Conservation (phyloP, 1,284 basidiomycete species). For the Irpex rosettiformis region DNA sequence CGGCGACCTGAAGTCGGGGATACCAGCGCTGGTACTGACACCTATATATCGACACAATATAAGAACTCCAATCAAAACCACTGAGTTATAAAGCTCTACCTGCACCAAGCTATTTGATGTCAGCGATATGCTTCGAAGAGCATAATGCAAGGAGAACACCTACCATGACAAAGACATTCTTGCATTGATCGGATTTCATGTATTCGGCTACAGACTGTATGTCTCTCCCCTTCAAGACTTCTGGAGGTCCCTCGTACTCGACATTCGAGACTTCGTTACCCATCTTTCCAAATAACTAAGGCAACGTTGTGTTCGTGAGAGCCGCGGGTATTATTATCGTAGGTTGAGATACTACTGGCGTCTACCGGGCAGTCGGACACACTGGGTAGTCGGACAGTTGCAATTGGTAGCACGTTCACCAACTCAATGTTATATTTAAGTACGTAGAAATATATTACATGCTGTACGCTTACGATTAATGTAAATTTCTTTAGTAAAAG, state of each 20-base stretch:
- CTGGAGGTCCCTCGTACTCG: conserved; percentile 22
- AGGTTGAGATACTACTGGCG: neutral
- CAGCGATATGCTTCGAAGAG: neutral
- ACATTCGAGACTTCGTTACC: conserved; percentile 16
- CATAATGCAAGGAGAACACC: conserved; percentile 21
- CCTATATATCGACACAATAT: conserved; percentile 36
- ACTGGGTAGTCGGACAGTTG: no score
- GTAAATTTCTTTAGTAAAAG: no score
- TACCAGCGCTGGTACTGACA: conserved; percentile 75
- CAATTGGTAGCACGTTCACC: no score
- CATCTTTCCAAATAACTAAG: conserved; percentile 7
- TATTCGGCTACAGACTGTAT: conserved; percentile 55
- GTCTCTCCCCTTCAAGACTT: conserved; percentile 34
- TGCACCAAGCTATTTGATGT: conserved; percentile 21
- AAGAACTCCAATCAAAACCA: neutral
- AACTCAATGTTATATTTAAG: no score
- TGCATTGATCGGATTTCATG: conserved; percentile 64
- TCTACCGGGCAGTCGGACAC: no score
- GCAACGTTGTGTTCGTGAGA: neutral
- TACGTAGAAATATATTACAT: no score
- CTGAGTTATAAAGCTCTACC: no score
- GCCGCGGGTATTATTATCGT: neutral
- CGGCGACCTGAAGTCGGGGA: conserved; percentile 79
- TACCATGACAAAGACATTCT: conserved; percentile 72
- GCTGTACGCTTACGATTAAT: no score